Evolutionary conservation across 2,329 filamentous ascomycete genomes (phyloP), one percentile per base, ranked within the genome.

Genomic region (Alternaria longipes): DNA sequence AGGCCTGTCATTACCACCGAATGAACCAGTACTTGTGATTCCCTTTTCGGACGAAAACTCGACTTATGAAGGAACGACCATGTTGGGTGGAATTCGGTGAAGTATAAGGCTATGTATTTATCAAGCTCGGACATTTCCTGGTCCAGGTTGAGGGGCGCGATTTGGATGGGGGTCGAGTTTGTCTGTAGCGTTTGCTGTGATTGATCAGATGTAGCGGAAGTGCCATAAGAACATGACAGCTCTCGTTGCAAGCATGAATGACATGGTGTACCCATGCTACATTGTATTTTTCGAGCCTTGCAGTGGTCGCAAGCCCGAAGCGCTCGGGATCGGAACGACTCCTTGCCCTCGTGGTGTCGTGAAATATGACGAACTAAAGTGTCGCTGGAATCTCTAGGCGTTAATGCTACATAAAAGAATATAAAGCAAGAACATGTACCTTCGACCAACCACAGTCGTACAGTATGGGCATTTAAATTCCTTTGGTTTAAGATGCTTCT

Each of bases 111-210:
- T 2, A 14, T 18, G n/a, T 20, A 40, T 3, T 11, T 40, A 0
- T 40, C n/a, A 6, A 40, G 36, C n/a, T 40, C n/a, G 8, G 8
- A 0, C 0, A 2, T 40, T 20, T 40, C 36, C 8, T 40, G 36
- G 2, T 9, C n/a, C 7, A 9, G 36, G 4, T 3, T 40, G 0
- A 18, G 2, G n/a, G 8, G 0, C 4, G 36, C n/a, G 8, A 11
- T 1, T 40, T 40, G 36, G 8, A 0, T 8, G 2, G n/a, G 9
- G 8, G 8, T 20, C n/a, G 36, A 11, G n/a, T 9, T 1, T 40
- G 36, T 11, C 36, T 20, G 36, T 20, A 9, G n/a, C 36, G 18
- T n/a, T 18, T 2, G n/a, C 36, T 18, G 3, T 5, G n/a, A 2
- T 4, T 40, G 2, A 20, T n/a, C 36, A 11, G n/a, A 18, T 40